Evolutionary conservation across 345 rosid species (phyloP).

Genomic region (Dimocarpus longan): DNA sequence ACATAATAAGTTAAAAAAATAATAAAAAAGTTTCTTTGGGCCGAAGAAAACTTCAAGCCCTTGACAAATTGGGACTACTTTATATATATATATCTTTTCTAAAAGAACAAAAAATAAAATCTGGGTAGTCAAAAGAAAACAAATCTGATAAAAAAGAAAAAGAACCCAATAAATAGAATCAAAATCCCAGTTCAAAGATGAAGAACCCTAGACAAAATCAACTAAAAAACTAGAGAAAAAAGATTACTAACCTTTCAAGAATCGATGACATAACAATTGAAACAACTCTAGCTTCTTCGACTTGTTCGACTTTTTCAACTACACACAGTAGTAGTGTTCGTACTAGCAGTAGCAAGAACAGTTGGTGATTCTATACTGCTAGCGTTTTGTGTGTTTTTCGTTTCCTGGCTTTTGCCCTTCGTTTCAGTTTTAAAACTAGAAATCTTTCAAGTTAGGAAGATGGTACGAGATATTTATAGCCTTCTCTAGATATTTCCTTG

Average conservation of each 20-base stretch:
- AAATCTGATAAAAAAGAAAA: background rate
- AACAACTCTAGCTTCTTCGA: no score
- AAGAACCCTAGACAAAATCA: background rate
- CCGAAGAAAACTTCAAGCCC: background rate
- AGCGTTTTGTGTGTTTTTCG: no score
- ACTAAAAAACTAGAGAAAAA: background rate
- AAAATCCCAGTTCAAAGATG: background rate
- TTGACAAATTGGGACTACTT: background rate
- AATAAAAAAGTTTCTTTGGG: background rate
- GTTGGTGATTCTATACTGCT: no score
- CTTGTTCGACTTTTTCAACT: no score
- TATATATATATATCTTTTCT: background rate
- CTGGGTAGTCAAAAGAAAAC: background rate
- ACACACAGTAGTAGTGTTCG: no score
- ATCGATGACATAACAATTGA: slow-evolving; percentile 35
- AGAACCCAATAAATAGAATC: background rate
- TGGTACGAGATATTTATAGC: slow-evolving; percentile 37
- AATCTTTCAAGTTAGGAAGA: rapidly evolving
- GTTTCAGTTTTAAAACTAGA: background rate
- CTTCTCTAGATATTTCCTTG: slow-evolving; percentile 53
- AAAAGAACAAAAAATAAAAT: background rate
- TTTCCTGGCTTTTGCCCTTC: no score
- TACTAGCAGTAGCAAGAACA: no score
- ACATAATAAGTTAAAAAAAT: no score
- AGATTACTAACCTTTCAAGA: slow-evolving; percentile 40